Evolutionary conservation across 768 basidiomycete species (phyloP).

Genomic region (Termitomyces sp.): DNA sequence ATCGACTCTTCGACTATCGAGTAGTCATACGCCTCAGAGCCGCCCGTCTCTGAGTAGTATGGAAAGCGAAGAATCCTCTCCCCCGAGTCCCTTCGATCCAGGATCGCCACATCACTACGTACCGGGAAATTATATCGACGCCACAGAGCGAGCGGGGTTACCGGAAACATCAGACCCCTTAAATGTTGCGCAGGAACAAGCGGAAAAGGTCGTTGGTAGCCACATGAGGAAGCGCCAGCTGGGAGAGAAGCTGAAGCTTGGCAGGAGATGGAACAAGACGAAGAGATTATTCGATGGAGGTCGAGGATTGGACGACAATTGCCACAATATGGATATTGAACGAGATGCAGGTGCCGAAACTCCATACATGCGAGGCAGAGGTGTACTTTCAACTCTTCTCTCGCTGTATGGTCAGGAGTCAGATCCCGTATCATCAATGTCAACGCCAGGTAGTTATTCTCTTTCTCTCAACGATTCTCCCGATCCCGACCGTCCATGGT

Average conservation of each 20-base stretch:
- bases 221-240: slow-evolving; percentile 6
- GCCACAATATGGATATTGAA: slow-evolving; percentile 19
- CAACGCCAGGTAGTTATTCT: slow-evolving; percentile 14
- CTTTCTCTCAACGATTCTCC: neutral
- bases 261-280: slow-evolving; percentile 3
- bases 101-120: slow-evolving; percentile 30
- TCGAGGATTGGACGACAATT: slow-evolving; percentile 1
- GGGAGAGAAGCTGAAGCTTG: neutral
- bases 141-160: slow-evolving; percentile 62
- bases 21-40: neutral
- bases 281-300: slow-evolving; percentile 17
- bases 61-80: slow-evolving; percentile 2
- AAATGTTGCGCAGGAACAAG: slow-evolving; percentile 3
- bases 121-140: slow-evolving; percentile 57
- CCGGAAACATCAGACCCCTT: slow-evolving; percentile 29
- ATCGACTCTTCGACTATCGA: slow-evolving; percentile 1
- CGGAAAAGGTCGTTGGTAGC: slow-evolving; percentile 10
- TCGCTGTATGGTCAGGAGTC: slow-evolving; percentile 51
- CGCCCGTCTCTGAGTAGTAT: neutral
- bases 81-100: slow-evolving; percentile 12
- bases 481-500: neutral
- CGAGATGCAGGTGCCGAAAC: slow-evolving; percentile 12
- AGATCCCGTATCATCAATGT: slow-evolving; percentile 13
- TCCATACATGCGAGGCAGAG: slow-evolving; percentile 30
- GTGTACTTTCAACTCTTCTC: slow-evolving; percentile 64